Base-by-base conservation (phyloP, 1,284 basidiomycete genomes). In the Pterulicium gracile region DNA sequence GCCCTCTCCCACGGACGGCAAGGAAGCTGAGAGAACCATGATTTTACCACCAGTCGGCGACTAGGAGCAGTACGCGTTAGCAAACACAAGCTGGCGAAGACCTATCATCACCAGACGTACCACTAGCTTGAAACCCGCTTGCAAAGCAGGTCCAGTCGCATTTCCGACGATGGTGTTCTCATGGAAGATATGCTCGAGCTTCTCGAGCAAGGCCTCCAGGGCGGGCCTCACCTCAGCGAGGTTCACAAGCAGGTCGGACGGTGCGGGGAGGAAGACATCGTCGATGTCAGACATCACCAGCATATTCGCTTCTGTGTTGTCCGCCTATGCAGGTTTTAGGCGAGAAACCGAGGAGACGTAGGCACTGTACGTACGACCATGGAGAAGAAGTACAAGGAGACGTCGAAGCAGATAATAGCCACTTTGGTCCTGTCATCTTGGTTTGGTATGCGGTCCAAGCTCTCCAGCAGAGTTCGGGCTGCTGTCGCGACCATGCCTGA, bases 401-500 rank as follows among this genome's bases (percentile, higher is more conserved):
- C 80, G 58, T 98, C 95, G 55, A 92, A 96, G 47, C 85, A 92
- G 58, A 99, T 84, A 56, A 99, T 82, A 19, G 89, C 84, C 45
- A 98, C 75, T 66, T 95, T 96, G 41, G 94, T 95, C 51, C 96
- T 77, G 50, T 81, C 77, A 59, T 96, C 94, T 52, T 91, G 88
- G 65, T 99, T 95, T 27, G 96, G 96, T 53, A 99, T 82, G 45
- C 91, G 84, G 55, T 97, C 94, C 48, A 99, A 73, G 55, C 86
- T 92, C 67, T 98, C 95, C 45, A 97, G 76, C 51, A 98, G 89
- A 3, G 96, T 94, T 43, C 93, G 79, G 2, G 93, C 95, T n/a
- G 95, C 95, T 44, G 94, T 97, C 13, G 95, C 94, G 27, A 98
- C 92, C 94, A 99, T 98, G 46, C 91, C 93, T 88, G 48, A n/a